Base-by-base conservation (phyloP, 2,329 filamentous ascomycete species). In the Hypoxylon sp. region DNA sequence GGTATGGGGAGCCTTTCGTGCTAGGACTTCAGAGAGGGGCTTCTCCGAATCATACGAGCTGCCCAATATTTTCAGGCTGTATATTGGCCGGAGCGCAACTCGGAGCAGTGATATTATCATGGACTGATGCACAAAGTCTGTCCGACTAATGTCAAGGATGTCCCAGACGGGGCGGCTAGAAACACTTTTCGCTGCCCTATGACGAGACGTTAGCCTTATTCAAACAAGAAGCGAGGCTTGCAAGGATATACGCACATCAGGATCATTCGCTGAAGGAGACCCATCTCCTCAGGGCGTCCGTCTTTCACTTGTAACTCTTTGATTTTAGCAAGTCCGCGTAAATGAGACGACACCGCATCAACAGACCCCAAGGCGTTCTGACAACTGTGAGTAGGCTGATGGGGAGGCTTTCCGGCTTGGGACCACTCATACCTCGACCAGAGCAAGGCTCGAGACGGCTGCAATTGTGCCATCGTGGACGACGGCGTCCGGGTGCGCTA, bases 21-120 rank as follows among this genome's bases (percentile, higher is more conserved):
- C 74, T 52, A 78, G 57, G 17, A 74, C 62, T 38, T 76, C 75
- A 2, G 75, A 75, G 3, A 77, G 69, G 21, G 74, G 72, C 61
- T 76, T 72, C 1, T 67, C 63, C 5, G 71, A 68, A 55, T 73
- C 72, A 28, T 72, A 69, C 38, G 64, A 71, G 32, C 69, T 69
- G 34, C 75, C 74, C 3, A 78, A 63, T 32, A 73, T 72, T 62
- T 68, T 65, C 60, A 78, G 67, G 67, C 74, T 75, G 43, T 77
- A 76, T 30, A 76, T 77, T 41, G 82, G 81, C 75, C 81, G 82
- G 41, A 83, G 77, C 17, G 81, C 82, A 13, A 81, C 80, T 63
- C 82, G 80, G 3, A 83, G 74, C n/a, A 83, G 72, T 36, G 81
- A 82, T 70, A 83, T 81, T 55, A 83, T 79, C 50, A 81, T 80